Evolutionary conservation across 176 grass and related monocot species (phyloP), one percentile per base, ranked within the genome.

Genomic region (Avena insularis): DNA sequence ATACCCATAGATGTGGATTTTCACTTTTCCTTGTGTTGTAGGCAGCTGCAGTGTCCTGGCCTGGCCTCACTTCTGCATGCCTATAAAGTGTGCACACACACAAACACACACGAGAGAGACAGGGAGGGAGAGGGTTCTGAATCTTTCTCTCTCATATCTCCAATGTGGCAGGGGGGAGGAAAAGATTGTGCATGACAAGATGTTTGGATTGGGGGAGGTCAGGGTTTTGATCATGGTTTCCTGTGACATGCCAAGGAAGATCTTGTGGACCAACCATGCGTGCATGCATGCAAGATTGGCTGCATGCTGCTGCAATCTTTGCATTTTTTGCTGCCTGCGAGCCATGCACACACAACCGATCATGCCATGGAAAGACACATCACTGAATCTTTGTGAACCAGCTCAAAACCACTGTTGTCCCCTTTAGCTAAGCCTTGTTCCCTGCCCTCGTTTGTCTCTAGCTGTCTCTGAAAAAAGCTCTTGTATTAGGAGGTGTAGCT

Each of bases 311-410:
- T 71, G 64, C 77, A 71, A 79, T 60, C 29, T 60, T 78, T 86
- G 79, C 78, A 77, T 77, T 29, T 86, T 71, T 85, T 75, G 76
- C 81, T 45, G 36, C 66, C 71, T 88, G 86, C 82, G 40, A 72
- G 33, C 86, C 83, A 86, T 48, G 46, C 46, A 9, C 46, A 47
- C 45, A 48, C 46, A 48, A 29, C 23, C 51, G 73, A 54, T 91
- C 82, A 88, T 78, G 84, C 82, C 88, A 91, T 89, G 86, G 83
- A 93, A 91, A 95, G 83, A 83, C 86, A 93, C 88, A 83, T 91
- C 83, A 75, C 93, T 83, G 85, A 80, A 85, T 88, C 72, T 86
- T 81, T 72, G 63, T 59, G 69, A 86, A 47, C 64, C 78, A 88
- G 78, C 85, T 69, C 59, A 81, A 91, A 87, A 84, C 71, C 77